phyloP scores from a whole-genome alignment of 108 stramenopile genomes.

The Chaetoceros muelleri region DNA sequence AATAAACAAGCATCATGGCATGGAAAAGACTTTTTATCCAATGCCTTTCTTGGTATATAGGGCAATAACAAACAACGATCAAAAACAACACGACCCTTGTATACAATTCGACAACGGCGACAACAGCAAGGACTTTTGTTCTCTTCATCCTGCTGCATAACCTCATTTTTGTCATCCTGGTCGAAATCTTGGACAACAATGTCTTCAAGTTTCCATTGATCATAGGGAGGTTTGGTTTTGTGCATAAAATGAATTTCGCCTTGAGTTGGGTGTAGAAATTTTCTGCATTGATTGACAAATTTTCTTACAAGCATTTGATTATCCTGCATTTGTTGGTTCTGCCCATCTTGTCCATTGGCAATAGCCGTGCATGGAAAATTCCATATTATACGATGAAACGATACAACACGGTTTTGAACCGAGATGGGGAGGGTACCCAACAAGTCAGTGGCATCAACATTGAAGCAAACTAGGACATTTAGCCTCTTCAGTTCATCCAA shows the following conservation, averaged over 20 bases:
- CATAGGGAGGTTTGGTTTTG: constrained; percentile 87
- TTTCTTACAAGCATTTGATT: constrained; percentile 58
- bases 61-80: constrained; percentile 59
- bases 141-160: neutral
- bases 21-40: constrained; percentile 78
- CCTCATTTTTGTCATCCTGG: no score
- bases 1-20: constrained; percentile 84
- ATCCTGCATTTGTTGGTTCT: constrained; percentile 73
- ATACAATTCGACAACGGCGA: no score
- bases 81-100: constrained; percentile 60
- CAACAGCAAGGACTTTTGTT: neutral
- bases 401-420: neutral
- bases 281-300: constrained; percentile 40
- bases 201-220: constrained; percentile 76
- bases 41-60: constrained; percentile 78
- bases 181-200: constrained; percentile 25
- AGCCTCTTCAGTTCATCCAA: constrained; percentile 25
- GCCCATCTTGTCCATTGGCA: constrained; percentile 77
- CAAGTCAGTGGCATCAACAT: constrained; percentile 75
- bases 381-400: constrained; percentile 77
- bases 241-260: constrained; percentile 79
- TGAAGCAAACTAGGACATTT: constrained; percentile 31
- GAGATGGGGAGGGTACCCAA: constrained; percentile 27
- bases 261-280: constrained; percentile 13
- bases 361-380: constrained; percentile 89